Evolutionary conservation across 2,329 filamentous ascomycete genomes (phyloP).

Genomic region (Bipolaris victoriae): DNA sequence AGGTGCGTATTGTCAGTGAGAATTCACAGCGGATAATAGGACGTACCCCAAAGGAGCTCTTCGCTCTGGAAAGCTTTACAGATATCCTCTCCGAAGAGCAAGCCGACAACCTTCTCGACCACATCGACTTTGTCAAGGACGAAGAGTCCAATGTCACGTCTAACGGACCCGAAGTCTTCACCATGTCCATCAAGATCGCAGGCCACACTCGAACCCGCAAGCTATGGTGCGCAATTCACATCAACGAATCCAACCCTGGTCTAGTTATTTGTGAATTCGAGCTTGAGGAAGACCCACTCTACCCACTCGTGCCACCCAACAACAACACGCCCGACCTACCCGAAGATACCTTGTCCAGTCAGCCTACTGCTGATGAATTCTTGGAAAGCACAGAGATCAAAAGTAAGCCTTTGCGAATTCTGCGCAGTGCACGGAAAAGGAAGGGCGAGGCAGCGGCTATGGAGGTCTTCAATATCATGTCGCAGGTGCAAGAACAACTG

Average conservation of each 20-base stretch:
- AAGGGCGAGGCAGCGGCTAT: conserved; percentile 81
- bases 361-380: conserved; percentile 76
- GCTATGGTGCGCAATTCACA: conserved; percentile 87
- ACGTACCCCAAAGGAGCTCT: conserved; percentile 77
- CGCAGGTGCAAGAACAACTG: conserved; percentile 87
- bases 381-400: conserved; percentile 75
- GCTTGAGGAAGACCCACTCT: conserved; percentile 74
- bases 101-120: conserved; percentile 80
- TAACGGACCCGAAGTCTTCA: conserved; percentile 87
- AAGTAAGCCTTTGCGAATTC: conserved; percentile 77
- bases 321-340: conserved; percentile 67
- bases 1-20: conserved; percentile 78
- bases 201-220: conserved; percentile 63
- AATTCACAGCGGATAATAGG: conserved; percentile 79
- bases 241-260: conserved; percentile 67
- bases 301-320: conserved; percentile 68
- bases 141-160: conserved; percentile 75
- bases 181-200: conserved; percentile 70
- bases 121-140: conserved; percentile 85
- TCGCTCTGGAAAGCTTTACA: conserved; percentile 75
- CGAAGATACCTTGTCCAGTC: conserved; percentile 74
- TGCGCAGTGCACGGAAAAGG: conserved; percentile 75
- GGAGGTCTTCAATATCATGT: conserved; percentile 91
- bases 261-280: conserved; percentile 89
- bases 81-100: conserved; percentile 85